Base-by-base conservation (phyloP, 805 yeast genomes). In the Candida jianshihensis region DNA sequence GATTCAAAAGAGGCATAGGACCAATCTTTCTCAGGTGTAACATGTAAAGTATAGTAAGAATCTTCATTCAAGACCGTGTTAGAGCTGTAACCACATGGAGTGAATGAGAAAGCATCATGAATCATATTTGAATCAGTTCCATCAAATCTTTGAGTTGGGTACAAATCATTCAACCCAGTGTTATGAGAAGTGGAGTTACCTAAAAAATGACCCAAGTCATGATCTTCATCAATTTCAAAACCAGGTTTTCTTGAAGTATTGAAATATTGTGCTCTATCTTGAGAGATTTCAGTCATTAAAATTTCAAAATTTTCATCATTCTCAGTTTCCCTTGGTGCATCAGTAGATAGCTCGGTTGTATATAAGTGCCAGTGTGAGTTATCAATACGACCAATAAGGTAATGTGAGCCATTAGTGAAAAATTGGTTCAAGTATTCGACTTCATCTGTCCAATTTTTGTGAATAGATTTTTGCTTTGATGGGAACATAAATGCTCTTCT, bases 1-100 rank as follows among this genome's bases (percentile, higher is more conserved):
- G 96, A 78, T 57, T 92, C 97, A 59, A 92, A 92, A 9, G 95
- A 84, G 5, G 97, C 97, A 60, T 90, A 90, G 5, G 96, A 86
- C 87, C 94, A 90, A 26, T 90, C 95, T 17, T 68, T 57, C 56
- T 92, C 97, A 0, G 97, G 97, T 0, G 98, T 92, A 29, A 92
- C 84, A 56, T 92, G 97, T 40, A 89, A 67, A 8, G 97, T 90
- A 54, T 82, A 83, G 57, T 80, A 82, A 53, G 75, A 76, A 47
- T 72, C 69, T 29, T 68, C 73, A 31, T 75, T 66, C 31, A 82
- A 57, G 26, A 89, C 66, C 15, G 94, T 80, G 59, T 90, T 90
- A 31, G 96, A 85, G 2, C 96, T 86, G 54, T 78, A 90, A 7
- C 98, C 98, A 58, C 97, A 90, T 2, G 98, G 98, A 4, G 83